phyloP scores from a whole-genome alignment of 768 basidiomycete species.

The Coprinopsis marcescibilis region DNA sequence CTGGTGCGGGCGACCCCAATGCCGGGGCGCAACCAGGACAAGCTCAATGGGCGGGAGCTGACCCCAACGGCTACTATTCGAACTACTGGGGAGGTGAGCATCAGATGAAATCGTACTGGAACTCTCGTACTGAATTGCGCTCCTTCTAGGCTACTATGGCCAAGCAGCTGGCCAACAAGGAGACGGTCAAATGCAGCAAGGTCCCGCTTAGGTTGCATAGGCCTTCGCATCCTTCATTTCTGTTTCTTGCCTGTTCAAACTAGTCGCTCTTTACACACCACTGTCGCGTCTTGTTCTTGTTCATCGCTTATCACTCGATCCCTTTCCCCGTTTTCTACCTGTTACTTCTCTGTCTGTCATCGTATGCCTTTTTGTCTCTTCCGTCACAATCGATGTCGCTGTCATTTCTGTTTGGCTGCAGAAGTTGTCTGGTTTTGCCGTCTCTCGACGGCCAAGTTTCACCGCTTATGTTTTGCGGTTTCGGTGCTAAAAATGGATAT shows the following conservation, averaged over 20 bases:
- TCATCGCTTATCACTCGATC: not conserved
- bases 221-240: conserved; percentile 16
- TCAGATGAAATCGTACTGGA: not conserved
- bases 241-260: conserved; percentile 11
- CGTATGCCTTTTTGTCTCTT: too few relatives aligned
- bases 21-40: conserved; percentile 56
- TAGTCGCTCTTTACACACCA: conserved; percentile 22
- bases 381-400: too few relatives aligned
- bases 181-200: conserved; percentile 41
- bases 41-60: conserved; percentile 72
- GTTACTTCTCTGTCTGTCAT: conserved; percentile 12
- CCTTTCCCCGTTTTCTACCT: conserved; percentile 20
- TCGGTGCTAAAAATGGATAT: conserved; percentile 19
- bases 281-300: conserved; percentile 17
- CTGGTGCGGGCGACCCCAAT: conserved; percentile 49
- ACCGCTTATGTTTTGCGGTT: conserved; percentile 16
- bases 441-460: conserved; percentile 1
- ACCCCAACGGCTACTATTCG: conserved; percentile 70
- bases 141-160: conserved; percentile 65
- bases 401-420: too few relatives aligned
- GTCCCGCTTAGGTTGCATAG: conserved; percentile 36
- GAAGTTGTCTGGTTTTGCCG: conserved; percentile 7
- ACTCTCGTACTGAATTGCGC: conserved; percentile 12
- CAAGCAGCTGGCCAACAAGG: conserved; percentile 60
- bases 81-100: conserved; percentile 80